A percentile compares a stretch with the other conserved stretches of the same genome.
phyloP scores from a whole-genome alignment of 1,284 basidiomycete species.

The Ceratobasidium sp. region DNA sequence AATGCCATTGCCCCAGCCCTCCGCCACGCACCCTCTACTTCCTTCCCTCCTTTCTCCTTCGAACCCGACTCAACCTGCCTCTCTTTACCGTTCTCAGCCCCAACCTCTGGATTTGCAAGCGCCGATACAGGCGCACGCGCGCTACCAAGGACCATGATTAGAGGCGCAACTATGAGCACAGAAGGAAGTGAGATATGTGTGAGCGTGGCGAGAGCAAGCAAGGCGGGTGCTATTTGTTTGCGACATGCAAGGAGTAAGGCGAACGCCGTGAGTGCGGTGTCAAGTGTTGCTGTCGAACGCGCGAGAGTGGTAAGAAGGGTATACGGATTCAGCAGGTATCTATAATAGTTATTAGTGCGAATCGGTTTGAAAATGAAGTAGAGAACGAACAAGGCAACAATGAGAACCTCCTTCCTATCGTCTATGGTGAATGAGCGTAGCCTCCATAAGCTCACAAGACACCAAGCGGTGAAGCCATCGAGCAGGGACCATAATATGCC shows the following conservation, averaged over 20 bases:
- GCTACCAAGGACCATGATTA: conserved; percentile 70
- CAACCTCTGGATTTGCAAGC: conserved; percentile 70
- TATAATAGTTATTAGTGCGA: conserved; percentile 55
- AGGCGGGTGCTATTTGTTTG: conserved; percentile 59
- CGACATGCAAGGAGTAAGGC: conserved; percentile 78
- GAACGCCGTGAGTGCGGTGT: conserved; percentile 78
- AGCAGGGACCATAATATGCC: conserved; percentile 77
- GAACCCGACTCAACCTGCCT: conserved; percentile 47
- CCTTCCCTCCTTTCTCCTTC: conserved; percentile 46
- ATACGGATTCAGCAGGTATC: conserved; percentile 92
- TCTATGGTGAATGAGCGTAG: conserved; percentile 65
- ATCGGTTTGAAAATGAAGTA: background rate
- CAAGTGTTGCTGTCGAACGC: conserved; percentile 82
- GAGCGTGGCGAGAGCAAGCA: conserved; percentile 77
- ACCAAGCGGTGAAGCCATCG: conserved; percentile 77
- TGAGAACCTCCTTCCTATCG: conserved; percentile 66
- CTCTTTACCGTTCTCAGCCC: conserved; percentile 54
- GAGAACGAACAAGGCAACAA: conserved; percentile 72
- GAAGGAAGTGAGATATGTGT: conserved; percentile 81
- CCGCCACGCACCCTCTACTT: conserved; percentile 50
- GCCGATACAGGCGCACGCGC: conserved; percentile 71
- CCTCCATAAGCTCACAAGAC: conserved; percentile 76
- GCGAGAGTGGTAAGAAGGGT: conserved; percentile 82
- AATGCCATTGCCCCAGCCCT: conserved; percentile 57
- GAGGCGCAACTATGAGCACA: conserved; percentile 74